Conservation (phyloP, 2,329 filamentous ascomycete genomes). For the Helminthosporium solani region DNA sequence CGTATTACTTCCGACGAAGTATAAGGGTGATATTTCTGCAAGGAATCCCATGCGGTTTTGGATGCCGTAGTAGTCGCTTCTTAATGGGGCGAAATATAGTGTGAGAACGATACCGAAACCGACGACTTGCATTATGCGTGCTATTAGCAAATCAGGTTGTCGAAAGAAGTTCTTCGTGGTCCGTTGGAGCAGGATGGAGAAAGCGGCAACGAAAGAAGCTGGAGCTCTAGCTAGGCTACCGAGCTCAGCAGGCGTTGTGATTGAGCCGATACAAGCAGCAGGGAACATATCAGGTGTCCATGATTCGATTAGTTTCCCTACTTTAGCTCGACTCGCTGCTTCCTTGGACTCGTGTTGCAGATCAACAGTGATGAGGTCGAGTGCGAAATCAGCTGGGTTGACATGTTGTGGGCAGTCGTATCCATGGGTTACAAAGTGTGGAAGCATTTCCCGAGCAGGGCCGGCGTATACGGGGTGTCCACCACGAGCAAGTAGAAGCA, state of each 20-base stretch:
- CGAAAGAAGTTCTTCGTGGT: constrained; percentile 62
- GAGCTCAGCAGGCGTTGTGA: constrained; percentile 70
- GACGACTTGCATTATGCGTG: constrained; percentile 42
- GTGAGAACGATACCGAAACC: constrained; percentile 40
- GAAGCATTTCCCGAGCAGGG: constrained; percentile 61
- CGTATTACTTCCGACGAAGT: constrained; percentile 67
- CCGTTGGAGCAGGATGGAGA: constrained; percentile 67
- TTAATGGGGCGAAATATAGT: constrained; percentile 66
- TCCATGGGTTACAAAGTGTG: constrained; percentile 62
- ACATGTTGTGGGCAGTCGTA: constrained; percentile 67
- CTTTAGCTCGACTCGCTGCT: constrained; percentile 61
- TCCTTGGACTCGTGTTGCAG: constrained; percentile 66
- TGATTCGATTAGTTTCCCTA: constrained; percentile 59
- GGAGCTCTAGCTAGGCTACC: constrained; percentile 66
- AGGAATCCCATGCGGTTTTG: constrained; percentile 74
- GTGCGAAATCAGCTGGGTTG: constrained; percentile 75
- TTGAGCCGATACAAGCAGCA: constrained; percentile 27
- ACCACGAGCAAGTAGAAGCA: constrained; percentile 69
- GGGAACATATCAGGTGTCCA: constrained; percentile 51
- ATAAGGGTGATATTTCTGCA: constrained; percentile 69
- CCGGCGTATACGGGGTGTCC: constrained; percentile 70
- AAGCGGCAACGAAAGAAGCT: constrained; percentile 61
- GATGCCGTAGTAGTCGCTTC: constrained; percentile 67
- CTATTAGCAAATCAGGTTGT: constrained; percentile 39
- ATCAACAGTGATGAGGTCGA: constrained; percentile 76